Evolutionary conservation across 306 rosid species (phyloP).

Genomic region (Vigna radiata): DNA sequence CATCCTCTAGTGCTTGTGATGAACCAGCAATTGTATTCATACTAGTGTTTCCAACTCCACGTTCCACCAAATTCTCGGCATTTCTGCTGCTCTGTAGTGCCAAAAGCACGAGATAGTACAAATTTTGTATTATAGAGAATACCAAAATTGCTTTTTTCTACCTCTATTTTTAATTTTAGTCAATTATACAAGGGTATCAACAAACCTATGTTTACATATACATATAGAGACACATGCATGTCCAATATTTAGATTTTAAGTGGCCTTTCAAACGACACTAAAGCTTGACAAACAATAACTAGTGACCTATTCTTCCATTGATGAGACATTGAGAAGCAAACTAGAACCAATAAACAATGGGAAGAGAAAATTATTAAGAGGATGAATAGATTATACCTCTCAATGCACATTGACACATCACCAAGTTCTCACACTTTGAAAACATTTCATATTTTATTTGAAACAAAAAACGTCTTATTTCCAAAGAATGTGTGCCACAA

Average conservation of each 20-base stretch:
- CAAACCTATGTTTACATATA: neutral
- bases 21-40: constrained; percentile 3
- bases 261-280: neutral
- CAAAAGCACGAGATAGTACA: neutral
- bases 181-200: neutral
- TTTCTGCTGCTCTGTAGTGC: neutral
- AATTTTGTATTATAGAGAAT: neutral
- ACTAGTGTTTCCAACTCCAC: neutral
- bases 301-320: neutral
- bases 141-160: neutral
- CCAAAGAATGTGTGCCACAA: constrained; percentile 17
- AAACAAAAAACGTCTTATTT: neutral
- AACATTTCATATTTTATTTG: neutral
- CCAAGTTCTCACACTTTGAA: neutral
- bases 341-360: neutral
- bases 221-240: neutral
- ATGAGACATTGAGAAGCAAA: neutral
- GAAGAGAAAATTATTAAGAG: neutral
- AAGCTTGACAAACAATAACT: constrained; percentile 4
- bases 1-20: neutral
- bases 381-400: neutral
- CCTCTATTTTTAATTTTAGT: neutral
- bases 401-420: neutral
- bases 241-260: neutral
- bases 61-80: neutral